These are phyloP conservation scores for Leishmania guyanensis DNA, from an alignment of 208 protist genomes.

Conservation along the genomic window DNA sequence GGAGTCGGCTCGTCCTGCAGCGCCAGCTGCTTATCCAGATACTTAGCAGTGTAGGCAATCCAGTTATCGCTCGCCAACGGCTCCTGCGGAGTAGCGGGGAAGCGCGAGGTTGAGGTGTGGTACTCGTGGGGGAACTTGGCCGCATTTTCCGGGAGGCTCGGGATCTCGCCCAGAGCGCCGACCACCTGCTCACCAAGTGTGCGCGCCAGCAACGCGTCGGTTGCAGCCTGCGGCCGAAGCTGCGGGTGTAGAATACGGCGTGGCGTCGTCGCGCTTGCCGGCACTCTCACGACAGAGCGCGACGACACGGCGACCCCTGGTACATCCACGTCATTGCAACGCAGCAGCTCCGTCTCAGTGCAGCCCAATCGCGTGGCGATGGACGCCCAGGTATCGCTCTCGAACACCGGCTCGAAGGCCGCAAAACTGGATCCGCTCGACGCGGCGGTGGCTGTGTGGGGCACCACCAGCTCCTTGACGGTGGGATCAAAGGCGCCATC, in stretches of 20 bases:
- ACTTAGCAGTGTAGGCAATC: slow-evolving; percentile 85
- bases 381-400: slow-evolving; percentile 53
- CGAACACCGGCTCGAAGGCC: slow-evolving; percentile 54
- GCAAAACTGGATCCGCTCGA: slow-evolving; percentile 54
- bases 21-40: slow-evolving; percentile 80
- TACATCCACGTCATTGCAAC: slow-evolving; percentile 41
- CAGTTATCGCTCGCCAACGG: slow-evolving; percentile 53
- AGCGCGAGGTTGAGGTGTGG: slow-evolving; percentile 79
- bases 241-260: slow-evolving; percentile 72
- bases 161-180: slow-evolving; percentile 39
- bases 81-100: slow-evolving; percentile 66
- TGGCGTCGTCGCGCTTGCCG: slow-evolving; percentile 39
- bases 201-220: slow-evolving; percentile 61
- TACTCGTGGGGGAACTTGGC: slow-evolving; percentile 85
- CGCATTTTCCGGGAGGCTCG: slow-evolving; percentile 66
- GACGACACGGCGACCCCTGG: slow-evolving; percentile 7
- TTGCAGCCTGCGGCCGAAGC: slow-evolving; percentile 66
- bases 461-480: slow-evolving; percentile 64
- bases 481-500: slow-evolving; percentile 56
- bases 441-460: slow-evolving; percentile 49
- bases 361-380: slow-evolving; percentile 64
- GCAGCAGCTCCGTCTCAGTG: slow-evolving; percentile 44
- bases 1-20: slow-evolving; percentile 57
- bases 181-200: slow-evolving; percentile 59
- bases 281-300: slow-evolving; percentile 45